phyloP scores from a whole-genome alignment of 1,284 basidiomycete genomes.

The Trichosporon sp. region DNA sequence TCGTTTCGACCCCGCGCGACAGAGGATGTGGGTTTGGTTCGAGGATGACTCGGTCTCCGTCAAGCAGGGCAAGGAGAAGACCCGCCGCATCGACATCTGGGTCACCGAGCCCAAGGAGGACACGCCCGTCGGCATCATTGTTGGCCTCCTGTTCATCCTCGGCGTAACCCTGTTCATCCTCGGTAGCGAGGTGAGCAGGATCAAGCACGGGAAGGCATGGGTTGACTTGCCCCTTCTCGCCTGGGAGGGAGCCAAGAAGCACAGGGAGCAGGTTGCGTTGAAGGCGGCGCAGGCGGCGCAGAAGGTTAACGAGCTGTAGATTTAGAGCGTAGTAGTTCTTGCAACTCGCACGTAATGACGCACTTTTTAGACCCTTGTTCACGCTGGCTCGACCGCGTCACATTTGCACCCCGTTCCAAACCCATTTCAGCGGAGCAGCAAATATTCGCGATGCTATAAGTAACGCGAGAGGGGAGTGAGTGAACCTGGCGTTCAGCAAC shows the following conservation, averaged over 20 bases:
- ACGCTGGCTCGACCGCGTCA: no score
- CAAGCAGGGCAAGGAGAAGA: conserved; percentile 17
- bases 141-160: conserved; percentile 15
- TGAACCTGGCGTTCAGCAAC: no score
- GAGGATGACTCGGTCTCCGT: conserved; percentile 32
- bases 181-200: conserved; percentile 22
- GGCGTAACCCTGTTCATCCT: conserved; percentile 12
- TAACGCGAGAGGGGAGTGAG: no score
- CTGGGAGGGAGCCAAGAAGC: not conserved
- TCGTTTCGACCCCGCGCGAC: conserved; percentile 38
- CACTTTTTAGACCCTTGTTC: no score
- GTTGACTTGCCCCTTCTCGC: conserved; percentile 16
- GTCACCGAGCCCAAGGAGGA: conserved; percentile 28
- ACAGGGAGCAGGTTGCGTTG: not conserved
- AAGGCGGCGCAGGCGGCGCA: not conserved
- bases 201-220: conserved; percentile 20
- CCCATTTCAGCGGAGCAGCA: no score
- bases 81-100: conserved; percentile 43
- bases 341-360: no score
- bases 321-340: not conserved
- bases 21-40: conserved; percentile 51
- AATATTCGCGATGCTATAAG: no score
- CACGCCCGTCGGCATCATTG: not conserved
- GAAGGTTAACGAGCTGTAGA: no score
- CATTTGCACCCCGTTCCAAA: no score